Evolutionary conservation across 176 grass and related monocot species (phyloP).

Genomic region (Aegilops tauschii): DNA sequence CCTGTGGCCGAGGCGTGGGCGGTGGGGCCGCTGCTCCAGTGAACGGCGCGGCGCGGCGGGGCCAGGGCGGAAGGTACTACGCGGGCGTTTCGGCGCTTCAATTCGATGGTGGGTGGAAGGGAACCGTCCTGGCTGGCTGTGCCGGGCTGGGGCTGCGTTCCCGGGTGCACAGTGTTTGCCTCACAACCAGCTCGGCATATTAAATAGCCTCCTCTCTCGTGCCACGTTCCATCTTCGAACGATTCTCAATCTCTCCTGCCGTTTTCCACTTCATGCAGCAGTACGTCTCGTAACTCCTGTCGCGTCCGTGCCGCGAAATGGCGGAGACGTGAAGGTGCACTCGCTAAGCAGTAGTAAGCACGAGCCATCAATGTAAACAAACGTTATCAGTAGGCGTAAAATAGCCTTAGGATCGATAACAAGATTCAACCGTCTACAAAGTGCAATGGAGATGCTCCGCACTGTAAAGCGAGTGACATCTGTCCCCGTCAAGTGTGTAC

Average conservation of each 20-base stretch:
- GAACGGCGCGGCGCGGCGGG: background rate
- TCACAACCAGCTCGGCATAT: conserved; percentile 25
- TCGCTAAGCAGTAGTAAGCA: background rate
- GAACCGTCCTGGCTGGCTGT: conserved; percentile 18
- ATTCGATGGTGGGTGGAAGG: conserved; percentile 21
- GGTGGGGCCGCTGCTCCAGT: background rate
- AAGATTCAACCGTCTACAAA: background rate
- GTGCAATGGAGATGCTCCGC: background rate
- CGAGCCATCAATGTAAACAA: too few species aligned
- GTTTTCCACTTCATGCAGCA: too few species aligned
- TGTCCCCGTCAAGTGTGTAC: conserved; percentile 35
- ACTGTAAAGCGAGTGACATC: background rate
- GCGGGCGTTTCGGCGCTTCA: conserved; percentile 16
- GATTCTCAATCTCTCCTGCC: background rate
- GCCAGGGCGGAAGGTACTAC: background rate
- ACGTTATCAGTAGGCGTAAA: too few species aligned
- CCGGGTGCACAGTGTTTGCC: background rate
- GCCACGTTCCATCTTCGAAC: background rate
- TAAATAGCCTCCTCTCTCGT: conserved; percentile 33
- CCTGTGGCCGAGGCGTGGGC: conserved; percentile 13
- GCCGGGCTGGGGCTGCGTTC: background rate
- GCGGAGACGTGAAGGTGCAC: background rate
- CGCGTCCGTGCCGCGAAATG: background rate
- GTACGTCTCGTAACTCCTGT: background rate
- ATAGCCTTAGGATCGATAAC: background rate